Base-by-base conservation (phyloP, 2,329 filamentous ascomycete species). In the Calonectria ilicicola region DNA sequence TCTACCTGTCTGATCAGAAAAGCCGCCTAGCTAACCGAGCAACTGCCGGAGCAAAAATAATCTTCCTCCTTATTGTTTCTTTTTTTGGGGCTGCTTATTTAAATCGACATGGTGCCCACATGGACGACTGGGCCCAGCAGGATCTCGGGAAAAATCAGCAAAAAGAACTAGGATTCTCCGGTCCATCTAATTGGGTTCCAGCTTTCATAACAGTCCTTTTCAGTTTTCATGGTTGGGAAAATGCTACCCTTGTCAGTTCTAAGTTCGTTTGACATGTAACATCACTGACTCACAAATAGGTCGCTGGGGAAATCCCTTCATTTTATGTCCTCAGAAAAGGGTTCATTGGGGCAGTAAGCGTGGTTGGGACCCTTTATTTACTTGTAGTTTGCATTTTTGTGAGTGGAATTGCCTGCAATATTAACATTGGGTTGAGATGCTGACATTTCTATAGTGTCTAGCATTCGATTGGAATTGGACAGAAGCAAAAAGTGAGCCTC, bases 211-310 rank as follows among this genome's bases (percentile, higher is more conserved):
- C 27, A 3, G 42, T 65, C 6, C 26, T 65, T 5, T 65, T 38
- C 12, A 65, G 62, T 26, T 65, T 65, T 9, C 27, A 65, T 15
- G 62, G 62, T 19, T 65, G 62, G 62, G 62, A 65, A 8, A 65
- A 65, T 23, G 62, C 62, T 4, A 65, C 62, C 4, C 42, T 65
- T 21, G 62, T 49, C 4, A 7, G 62, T 49, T 49, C 5, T 6
- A 23, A 27, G 29, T 12, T 12, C 9, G 1, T 6, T 23, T 3
- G n/a, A 17, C 17, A 19, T 17, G 12, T 10, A 27, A 21, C 6
- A 8, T 35, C 38, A 19, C 49, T 60, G 17, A 60, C 14, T 23
- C 1, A 9, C 1, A 8, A 8, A 35, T 5, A 65, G 62, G 62
- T 65, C 9, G 21, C 44, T 27, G 62, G 62, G 15, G 62, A 65